A percentile compares a stretch with the other conserved stretches of the same genome.
These are phyloP conservation scores for Hibiscus trionum DNA, from an alignment of 345 rosid species.

Conservation along the genomic window DNA sequence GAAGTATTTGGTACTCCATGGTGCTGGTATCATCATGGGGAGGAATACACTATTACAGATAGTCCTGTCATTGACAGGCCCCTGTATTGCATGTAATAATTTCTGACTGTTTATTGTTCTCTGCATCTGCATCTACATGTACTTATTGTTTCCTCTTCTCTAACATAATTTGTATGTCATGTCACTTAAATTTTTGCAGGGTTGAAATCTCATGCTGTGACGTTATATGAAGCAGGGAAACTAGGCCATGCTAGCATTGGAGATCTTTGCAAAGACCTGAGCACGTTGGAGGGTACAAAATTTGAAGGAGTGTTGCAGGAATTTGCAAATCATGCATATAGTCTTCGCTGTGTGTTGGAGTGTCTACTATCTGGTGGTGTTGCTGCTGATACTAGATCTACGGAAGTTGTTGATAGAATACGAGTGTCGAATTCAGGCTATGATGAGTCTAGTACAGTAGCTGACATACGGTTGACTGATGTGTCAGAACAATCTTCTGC, in stretches of 20 bases:
- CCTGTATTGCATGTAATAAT: background rate
- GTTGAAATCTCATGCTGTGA: constrained; percentile 95
- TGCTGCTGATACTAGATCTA: constrained; percentile 38
- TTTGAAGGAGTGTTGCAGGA: constrained; percentile 99
- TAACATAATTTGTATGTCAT: constrained; percentile 6
- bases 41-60: background rate
- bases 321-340: constrained; percentile 97
- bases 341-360: constrained; percentile 94
- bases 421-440: constrained; percentile 32
- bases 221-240: constrained; percentile 97
- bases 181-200: constrained; percentile 41
- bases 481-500: constrained; percentile 19
- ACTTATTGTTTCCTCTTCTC: constrained; percentile 9
- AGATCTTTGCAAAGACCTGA: constrained; percentile 92
- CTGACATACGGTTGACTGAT: constrained; percentile 34
- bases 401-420: constrained; percentile 37
- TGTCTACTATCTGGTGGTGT: constrained; percentile 89
- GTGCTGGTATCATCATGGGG: background rate
- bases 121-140: background rate
- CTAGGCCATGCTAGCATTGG: constrained; percentile 86
- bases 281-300: constrained; percentile 90
- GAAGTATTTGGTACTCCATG: background rate
- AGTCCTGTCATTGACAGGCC: background rate
- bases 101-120: background rate
- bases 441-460: constrained; percentile 43